Evolutionary conservation across 2,329 filamentous ascomycete species (phyloP), one percentile per base, ranked within the genome.

Genomic region (Calycina herbarum): DNA sequence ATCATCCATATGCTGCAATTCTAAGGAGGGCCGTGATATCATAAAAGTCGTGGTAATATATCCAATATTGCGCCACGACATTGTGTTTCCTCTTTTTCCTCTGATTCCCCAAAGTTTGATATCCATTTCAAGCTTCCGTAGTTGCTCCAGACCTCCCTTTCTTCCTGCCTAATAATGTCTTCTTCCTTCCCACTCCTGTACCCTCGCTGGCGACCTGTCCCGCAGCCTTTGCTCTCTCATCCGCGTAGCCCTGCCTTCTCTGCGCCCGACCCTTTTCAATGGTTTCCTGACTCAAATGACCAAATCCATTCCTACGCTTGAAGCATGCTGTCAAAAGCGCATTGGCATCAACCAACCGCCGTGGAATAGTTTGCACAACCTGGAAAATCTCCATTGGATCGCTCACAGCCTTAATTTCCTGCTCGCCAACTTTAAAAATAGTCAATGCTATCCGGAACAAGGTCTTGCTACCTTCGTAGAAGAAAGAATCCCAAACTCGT

Each of bases 351-450:
- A 97, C 78, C 73, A 97, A 84, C 63, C 85, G 86, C 62, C 94
- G 85, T 0, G 94, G 94, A 35, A 96, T 87, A 1, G 89, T 89
- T 80, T 98, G 94, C 33, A 98, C 93, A 2, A 96, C 89, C 75
- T 96, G 93, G 77, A 97, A 97, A 73, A 97, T 93, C 79, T 98
- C 94, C 89, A 96, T 96, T 0, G 93, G 92, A 74, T 97, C 94
- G 17, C 83, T 84, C 11, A 96, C 89, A 8, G 86, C 86, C 72
- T 89, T 87, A 73, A 98, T 95, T 71, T 95, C 89, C 5, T 80
- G 76, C 79, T 97, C 93, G 69, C 92, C 93, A 1, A 90, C 82
- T 78, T 97, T 97, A 84, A 98, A 97, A 67, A 97, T 91, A 38
- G 93, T 89, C 54, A 98, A 82, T 0, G 94, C 93, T 65, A 97